phyloP scores from a whole-genome alignment of 768 basidiomycete species.

The Tricholoma hemisulphureum region DNA sequence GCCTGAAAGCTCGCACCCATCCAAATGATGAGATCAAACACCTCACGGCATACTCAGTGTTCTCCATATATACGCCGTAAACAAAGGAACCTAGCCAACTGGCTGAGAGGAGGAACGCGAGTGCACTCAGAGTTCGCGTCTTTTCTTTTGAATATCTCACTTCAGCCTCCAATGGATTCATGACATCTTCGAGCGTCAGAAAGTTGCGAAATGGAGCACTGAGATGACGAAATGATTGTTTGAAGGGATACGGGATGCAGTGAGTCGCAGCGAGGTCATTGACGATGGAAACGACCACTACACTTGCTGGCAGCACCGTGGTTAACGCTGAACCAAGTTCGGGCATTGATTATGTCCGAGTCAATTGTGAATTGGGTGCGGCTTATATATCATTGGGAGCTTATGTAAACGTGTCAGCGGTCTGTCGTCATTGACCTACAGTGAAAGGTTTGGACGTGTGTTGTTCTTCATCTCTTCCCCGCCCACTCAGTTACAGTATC shows the following conservation, averaged over 20 bases:
- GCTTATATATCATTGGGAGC: too few species aligned
- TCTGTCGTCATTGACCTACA: conserved; percentile 4
- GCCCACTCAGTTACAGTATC: conserved; percentile 7
- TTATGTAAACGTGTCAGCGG: conserved; percentile 7
- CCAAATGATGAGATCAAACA: conserved; percentile 37
- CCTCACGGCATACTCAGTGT: conserved; percentile 19
- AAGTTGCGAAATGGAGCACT: conserved; percentile 52
- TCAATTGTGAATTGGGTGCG: background rate
- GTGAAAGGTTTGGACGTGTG: conserved; percentile 5
- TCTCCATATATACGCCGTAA: conserved; percentile 29
- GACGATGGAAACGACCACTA: conserved; percentile 31
- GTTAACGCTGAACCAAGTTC: background rate
- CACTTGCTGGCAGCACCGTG: conserved; percentile 23
- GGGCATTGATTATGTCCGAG: background rate
- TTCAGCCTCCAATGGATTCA: conserved; percentile 34
- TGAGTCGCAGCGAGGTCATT: conserved; percentile 27
- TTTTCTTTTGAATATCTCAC: conserved; percentile 28
- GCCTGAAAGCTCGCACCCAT: conserved; percentile 45
- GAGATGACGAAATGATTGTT: conserved; percentile 19
- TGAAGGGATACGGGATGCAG: conserved; percentile 26
- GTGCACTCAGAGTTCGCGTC: conserved; percentile 30
- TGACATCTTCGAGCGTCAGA: conserved; percentile 49
- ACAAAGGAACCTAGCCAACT: conserved; percentile 44
- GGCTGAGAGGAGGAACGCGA: conserved; percentile 39
- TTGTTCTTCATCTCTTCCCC: conserved; percentile 4